A percentile compares a stretch with the other conserved stretches of the same genome.
These are phyloP conservation scores for Grosmannia huntii DNA, from an alignment of 2,329 filamentous ascomycete species.

Conservation along the genomic window DNA sequence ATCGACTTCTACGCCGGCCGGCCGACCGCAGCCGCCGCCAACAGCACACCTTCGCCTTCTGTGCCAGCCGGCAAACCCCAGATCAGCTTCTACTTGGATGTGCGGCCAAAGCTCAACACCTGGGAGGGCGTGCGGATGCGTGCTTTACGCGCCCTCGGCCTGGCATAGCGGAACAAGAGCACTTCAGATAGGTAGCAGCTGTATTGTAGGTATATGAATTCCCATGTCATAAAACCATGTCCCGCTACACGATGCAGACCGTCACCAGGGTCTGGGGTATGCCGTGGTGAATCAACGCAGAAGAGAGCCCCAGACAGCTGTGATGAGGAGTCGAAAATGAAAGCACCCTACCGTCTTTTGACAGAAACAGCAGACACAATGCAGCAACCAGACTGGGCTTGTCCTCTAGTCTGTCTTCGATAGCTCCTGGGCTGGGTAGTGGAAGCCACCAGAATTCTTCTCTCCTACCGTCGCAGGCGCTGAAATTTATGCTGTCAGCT, in stretches of 20 bases:
- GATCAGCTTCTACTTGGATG: slow-evolving; percentile 53
- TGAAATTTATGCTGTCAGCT: not conserved
- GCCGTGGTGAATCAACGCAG: not conserved
- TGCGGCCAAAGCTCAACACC: slow-evolving; percentile 54
- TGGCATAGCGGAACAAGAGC: slow-evolving; percentile 24
- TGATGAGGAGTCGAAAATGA: not conserved
- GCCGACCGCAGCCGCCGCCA: slow-evolving; percentile 10
- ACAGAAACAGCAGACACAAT: not conserved
- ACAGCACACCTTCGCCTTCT: not conserved
- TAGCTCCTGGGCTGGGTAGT: not conserved
- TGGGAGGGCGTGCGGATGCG: slow-evolving; percentile 60
- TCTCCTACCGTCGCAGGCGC: not conserved
- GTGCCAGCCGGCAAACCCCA: slow-evolving; percentile 11
- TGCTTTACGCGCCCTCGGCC: slow-evolving; percentile 33
- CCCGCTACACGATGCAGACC: not conserved
- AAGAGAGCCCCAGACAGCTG: not conserved
- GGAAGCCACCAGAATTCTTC: not conserved
- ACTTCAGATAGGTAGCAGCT: not conserved
- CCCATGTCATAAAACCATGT: not conserved
- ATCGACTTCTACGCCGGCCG: slow-evolving; percentile 93
- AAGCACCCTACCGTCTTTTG: not conserved
- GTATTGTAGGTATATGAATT: not conserved
- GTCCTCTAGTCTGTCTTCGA: not conserved
- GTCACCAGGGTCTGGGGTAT: not conserved
- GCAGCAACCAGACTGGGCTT: not conserved